A percentile compares a stretch with the other conserved stretches of the same genome.
phyloP scores from a whole-genome alignment of 106 monocot genomes.

The Allium cepa region DNA sequence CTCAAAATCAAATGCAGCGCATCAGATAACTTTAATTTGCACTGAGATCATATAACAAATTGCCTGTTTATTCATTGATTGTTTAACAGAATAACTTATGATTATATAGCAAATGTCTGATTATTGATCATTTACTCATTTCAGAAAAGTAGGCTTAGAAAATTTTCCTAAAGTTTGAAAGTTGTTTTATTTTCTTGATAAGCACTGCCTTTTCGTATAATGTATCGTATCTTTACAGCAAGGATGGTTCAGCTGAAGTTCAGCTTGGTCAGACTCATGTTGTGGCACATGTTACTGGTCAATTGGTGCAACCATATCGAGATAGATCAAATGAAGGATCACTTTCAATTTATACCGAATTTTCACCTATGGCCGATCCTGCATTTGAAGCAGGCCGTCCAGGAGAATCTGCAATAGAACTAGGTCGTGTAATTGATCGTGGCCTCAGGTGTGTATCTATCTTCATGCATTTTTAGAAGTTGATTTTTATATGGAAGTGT shows the following conservation, averaged over 20 bases:
- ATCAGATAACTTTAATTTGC: too few species aligned
- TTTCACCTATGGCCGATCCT: slow-evolving; percentile 98
- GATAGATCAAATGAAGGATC: slow-evolving; percentile 90
- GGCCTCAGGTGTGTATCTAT: slow-evolving; percentile 60
- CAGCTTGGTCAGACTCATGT: slow-evolving; percentile 93
- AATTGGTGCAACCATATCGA: slow-evolving; percentile 83
- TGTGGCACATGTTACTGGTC: slow-evolving; percentile 67
- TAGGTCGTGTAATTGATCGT: slow-evolving; percentile 86
- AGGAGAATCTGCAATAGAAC: slow-evolving; percentile 77
- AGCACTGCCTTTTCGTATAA: too few species aligned
- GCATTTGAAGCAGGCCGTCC: slow-evolving; percentile 85
- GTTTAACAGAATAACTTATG: too few species aligned
- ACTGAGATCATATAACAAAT: too few species aligned
- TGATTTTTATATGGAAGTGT: neutral
- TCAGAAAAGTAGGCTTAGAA: too few species aligned
- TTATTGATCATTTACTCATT: too few species aligned
- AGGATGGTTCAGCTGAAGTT: slow-evolving; percentile 83
- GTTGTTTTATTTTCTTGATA: too few species aligned
- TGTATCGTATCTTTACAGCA: slow-evolving; percentile 33
- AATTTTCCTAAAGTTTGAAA: too few species aligned
- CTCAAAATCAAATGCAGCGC: too few species aligned
- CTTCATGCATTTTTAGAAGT: neutral
- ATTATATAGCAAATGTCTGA: too few species aligned
- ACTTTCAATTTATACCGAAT: slow-evolving; percentile 69
- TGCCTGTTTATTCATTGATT: too few species aligned